Evolutionary conservation across 768 basidiomycete species (phyloP), one percentile per base, ranked within the genome.

Genomic region (Hygrophorus russula): DNA sequence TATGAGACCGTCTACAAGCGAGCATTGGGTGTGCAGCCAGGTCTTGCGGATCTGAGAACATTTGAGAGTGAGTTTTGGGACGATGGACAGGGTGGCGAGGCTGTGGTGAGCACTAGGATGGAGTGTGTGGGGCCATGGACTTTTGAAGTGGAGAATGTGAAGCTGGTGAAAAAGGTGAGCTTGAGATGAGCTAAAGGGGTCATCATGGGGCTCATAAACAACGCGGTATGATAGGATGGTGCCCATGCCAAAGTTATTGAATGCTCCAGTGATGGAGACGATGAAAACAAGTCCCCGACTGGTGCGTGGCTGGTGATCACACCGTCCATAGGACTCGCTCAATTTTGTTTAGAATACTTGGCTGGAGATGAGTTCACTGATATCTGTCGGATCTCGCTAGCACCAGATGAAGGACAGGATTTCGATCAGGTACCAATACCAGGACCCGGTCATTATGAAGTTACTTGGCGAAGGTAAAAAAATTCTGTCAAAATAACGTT

Each of bases 331-430:
- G 36, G 28, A 39, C 35, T 42, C 9, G 40, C 36, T 31, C 10
- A 2, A 9, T 28, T 24, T 17, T 36, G 12, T 15, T 7, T 48
- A 83, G 83, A 81, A 48, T 82, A 74, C 60, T 57, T 74, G 18
- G 53, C 74, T 8, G 81, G 80, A 0, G 87, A 90, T 51, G 72
- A 73, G 46, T 73, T 85, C 48, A 71, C 69, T 33, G 69, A 76
- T 28, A 53, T 69, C 15, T 79, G 75, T 51, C 70, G 71, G 9
- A 59, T 85, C 32, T 65, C 62, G 36, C 54, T 82, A 45, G 56
- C 66, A 3, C 51, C 61, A 19, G 59, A 62, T 17, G 74, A 70
- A 27, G 67, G 69, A 12, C 57, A 61, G 10, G 47, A 57, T 10
- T 46, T 47, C 18, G 59, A 57, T 2, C 55, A 63, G 13, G 59